These are phyloP conservation scores for Eutypella sp. DNA, from an alignment of 2,329 filamentous ascomycete genomes.

Conservation along the genomic window DNA sequence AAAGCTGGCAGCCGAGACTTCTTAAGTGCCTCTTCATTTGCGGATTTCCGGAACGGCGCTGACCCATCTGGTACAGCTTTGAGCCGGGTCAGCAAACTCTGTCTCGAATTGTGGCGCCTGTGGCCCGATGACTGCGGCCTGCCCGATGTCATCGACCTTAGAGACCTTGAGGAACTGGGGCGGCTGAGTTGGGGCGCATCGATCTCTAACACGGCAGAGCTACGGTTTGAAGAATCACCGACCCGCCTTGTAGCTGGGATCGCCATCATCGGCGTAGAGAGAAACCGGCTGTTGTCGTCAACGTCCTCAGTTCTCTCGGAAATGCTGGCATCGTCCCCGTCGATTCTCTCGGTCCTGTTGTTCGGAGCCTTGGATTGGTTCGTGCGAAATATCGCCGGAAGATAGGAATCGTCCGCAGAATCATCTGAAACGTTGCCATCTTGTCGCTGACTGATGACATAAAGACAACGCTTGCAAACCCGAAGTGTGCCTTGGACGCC, in stretches of 20 bases:
- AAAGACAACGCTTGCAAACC: slow-evolving; percentile 89
- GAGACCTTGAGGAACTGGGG: slow-evolving; percentile 88
- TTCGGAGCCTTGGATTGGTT: slow-evolving; percentile 42
- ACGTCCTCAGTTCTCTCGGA: slow-evolving; percentile 37
- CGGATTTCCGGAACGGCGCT: slow-evolving; percentile 77
- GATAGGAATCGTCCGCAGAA: slow-evolving; percentile 68
- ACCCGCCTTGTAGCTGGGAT: slow-evolving; percentile 61
- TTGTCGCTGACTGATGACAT: slow-evolving; percentile 83
- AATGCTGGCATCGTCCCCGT: slow-evolving; percentile 34
- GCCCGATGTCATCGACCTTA: slow-evolving; percentile 65
- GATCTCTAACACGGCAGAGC: slow-evolving; percentile 86
- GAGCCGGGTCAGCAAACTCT: slow-evolving; percentile 74
- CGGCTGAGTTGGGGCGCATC: slow-evolving; percentile 76
- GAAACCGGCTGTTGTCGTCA: slow-evolving; percentile 45
- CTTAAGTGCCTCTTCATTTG: slow-evolving; percentile 59
- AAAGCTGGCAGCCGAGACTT: slow-evolving; percentile 79
- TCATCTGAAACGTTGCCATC: slow-evolving; percentile 85
- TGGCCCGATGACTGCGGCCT: slow-evolving; percentile 76
- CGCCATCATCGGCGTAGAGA: slow-evolving; percentile 67
- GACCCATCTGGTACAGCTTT: slow-evolving; percentile 70
- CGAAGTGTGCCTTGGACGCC: slow-evolving; percentile 79
- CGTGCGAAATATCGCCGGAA: slow-evolving; percentile 58
- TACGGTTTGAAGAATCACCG: slow-evolving; percentile 73
- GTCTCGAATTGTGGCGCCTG: slow-evolving; percentile 81
- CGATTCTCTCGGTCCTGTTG: slow-evolving; percentile 31